These are phyloP conservation scores for Phaeosphaeria sp. DNA, from an alignment of 2,329 filamentous ascomycete species.

Conservation along the genomic window DNA sequence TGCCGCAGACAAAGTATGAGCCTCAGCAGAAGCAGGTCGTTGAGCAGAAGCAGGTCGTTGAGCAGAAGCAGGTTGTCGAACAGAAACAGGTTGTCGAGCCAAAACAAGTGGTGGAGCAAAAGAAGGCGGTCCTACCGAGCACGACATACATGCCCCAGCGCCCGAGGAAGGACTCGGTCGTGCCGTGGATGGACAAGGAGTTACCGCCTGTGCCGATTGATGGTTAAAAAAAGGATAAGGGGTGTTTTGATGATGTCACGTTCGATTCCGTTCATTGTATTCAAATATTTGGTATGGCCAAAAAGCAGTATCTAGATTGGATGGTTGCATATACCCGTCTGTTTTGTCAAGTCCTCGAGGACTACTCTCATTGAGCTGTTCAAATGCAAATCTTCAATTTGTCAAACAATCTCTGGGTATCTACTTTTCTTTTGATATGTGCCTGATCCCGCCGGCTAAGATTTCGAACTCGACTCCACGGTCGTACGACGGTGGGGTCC, in stretches of 20 bases:
- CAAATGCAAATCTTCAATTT: neutral
- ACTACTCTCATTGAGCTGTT: neutral
- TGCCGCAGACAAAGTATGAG: constrained; percentile 23
- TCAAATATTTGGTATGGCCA: neutral
- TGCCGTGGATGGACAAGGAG: constrained; percentile 14
- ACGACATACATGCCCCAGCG: constrained; percentile 12
- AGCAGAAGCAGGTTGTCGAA: neutral
- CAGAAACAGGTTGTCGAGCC: neutral
- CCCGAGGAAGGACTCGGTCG: constrained; percentile 29
- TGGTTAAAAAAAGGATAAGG: neutral
- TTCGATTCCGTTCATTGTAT: neutral
- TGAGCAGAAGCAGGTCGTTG: neutral
- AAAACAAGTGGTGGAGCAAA: neutral
- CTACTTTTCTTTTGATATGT: constrained; percentile 22
- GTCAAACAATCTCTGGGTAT: neutral
- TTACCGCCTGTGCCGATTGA: constrained; percentile 19
- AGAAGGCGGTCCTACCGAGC: constrained; percentile 4
- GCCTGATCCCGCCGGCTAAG: constrained; percentile 31
- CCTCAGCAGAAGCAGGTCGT: constrained; percentile 2
- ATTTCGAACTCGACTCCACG: constrained; percentile 77
- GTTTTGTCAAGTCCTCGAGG: neutral
- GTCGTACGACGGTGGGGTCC: constrained; percentile 63
- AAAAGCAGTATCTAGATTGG: neutral
- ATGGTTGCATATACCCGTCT: neutral
- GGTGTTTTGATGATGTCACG: neutral